These are phyloP conservation scores for Carex cristatella DNA, from an alignment of 176 grass and related monocot species.

Conservation along the genomic window DNA sequence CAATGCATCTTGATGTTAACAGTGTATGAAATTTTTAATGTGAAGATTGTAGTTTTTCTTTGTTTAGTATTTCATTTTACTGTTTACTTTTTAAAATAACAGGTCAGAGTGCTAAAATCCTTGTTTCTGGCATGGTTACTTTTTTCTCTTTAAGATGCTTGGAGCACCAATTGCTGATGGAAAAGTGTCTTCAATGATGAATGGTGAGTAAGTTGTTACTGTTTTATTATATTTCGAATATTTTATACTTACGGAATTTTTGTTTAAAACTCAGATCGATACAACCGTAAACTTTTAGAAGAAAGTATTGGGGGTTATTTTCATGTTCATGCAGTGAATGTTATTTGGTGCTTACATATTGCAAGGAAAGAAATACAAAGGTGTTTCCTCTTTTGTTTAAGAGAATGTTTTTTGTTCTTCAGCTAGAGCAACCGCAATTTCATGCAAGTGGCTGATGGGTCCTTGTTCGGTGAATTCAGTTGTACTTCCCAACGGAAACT, in stretches of 20 bases:
- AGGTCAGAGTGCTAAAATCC: constrained; percentile 63
- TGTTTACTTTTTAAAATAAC: constrained; percentile 11
- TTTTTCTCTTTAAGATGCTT: constrained; percentile 69
- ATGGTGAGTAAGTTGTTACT: constrained; percentile 40
- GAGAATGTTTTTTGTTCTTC: constrained; percentile 13
- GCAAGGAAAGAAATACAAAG: background rate
- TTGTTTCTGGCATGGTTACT: constrained; percentile 70
- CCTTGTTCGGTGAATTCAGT: constrained; percentile 67
- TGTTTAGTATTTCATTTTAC: background rate
- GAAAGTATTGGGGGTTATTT: background rate
- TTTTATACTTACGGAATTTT: background rate
- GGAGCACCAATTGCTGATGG: constrained; percentile 61
- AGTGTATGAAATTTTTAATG: background rate
- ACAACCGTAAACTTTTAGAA: background rate
- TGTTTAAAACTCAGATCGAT: background rate
- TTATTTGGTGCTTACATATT: background rate
- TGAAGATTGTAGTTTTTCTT: background rate
- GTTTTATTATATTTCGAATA: background rate
- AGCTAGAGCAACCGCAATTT: constrained; percentile 84
- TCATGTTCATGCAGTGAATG: background rate
- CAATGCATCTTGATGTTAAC: too few species aligned
- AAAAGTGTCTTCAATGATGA: constrained; percentile 62
- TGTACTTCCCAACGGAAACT: constrained; percentile 55
- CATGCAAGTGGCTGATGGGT: constrained; percentile 92
- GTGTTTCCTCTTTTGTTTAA: background rate